A percentile compares a stretch with the other conserved stretches of the same genome.
phyloP scores from a whole-genome alignment of 768 basidiomycete genomes.

The Leucogyrophana mollusca region DNA sequence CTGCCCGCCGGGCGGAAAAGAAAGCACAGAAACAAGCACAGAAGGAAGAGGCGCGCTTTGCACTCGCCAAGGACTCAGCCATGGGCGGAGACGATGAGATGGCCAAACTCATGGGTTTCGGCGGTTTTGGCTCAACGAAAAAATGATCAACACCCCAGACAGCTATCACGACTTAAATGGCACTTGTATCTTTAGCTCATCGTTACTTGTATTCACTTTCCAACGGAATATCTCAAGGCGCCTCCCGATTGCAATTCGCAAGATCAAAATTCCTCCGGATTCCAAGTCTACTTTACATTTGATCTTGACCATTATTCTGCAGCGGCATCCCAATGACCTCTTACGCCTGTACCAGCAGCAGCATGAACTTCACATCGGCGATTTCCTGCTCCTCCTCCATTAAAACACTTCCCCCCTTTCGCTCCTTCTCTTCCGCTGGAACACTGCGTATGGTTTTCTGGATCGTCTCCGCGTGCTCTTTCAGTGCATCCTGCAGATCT shows the following conservation, averaged over 20 bases:
- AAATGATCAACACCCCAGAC: constrained; percentile 44
- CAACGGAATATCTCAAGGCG: too few relatives aligned
- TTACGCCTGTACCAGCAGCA: constrained; percentile 56
- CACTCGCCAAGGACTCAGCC: constrained; percentile 51
- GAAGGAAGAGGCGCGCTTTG: constrained; percentile 68
- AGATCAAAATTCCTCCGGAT: too few relatives aligned
- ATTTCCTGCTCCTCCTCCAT: constrained; percentile 89
- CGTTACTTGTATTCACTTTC: not conserved
- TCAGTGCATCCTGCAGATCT: constrained; percentile 64
- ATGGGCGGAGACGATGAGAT: constrained; percentile 62
- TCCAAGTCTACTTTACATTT: too few relatives aligned
- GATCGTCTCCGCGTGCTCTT: constrained; percentile 67
- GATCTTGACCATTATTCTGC: too few relatives aligned
- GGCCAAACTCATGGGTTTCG: constrained; percentile 87
- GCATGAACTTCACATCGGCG: constrained; percentile 71
- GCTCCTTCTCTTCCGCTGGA: constrained; percentile 58
- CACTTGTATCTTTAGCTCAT: constrained; percentile 9
- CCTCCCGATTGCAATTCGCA: too few relatives aligned
- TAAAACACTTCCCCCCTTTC: constrained; percentile 50
- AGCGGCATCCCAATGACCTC: too few relatives aligned
- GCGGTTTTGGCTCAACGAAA: constrained; percentile 85
- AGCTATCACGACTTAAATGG: constrained; percentile 16
- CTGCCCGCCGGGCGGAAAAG: constrained; percentile 63
- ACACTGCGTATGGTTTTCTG: constrained; percentile 71
- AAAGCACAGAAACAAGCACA: constrained; percentile 79